Percentiles rank a stretch among this genome's conserved stretches.
These are phyloP conservation scores for Leccinum subtestaceum DNA, from an alignment of 768 basidiomycete genomes.

Conservation along the genomic window DNA sequence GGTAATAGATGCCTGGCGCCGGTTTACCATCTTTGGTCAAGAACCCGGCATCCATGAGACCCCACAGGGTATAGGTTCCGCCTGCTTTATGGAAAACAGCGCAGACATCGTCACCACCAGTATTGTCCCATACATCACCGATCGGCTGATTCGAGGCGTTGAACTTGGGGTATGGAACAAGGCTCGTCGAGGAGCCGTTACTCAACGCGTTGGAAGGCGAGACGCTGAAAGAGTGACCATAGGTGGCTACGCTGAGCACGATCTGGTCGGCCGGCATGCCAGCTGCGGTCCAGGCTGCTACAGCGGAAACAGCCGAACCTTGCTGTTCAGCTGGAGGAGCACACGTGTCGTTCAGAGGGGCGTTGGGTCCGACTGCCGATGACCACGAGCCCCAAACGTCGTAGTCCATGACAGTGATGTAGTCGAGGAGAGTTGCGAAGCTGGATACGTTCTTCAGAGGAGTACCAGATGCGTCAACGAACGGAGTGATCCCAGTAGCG, in stretches of 20 bases:
- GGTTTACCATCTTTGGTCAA: conserved; percentile 32
- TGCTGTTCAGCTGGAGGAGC: conserved; percentile 51
- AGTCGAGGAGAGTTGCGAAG: conserved; percentile 70
- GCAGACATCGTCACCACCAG: conserved; percentile 50
- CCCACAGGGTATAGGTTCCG: conserved; percentile 60
- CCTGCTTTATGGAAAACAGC: conserved; percentile 45
- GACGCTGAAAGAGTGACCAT: conserved; percentile 71
- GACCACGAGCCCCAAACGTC: conserved; percentile 56
- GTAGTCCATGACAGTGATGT: conserved; percentile 64
- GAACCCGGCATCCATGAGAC: conserved; percentile 55
- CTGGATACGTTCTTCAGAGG: conserved; percentile 68
- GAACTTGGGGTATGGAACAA: conserved; percentile 52
- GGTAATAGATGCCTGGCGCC: conserved; percentile 47
- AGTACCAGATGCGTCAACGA: conserved; percentile 51
- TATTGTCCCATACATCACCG: conserved; percentile 59
- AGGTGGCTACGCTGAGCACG: conserved; percentile 77
- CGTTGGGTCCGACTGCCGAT: conserved; percentile 67
- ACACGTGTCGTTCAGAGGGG: conserved; percentile 79
- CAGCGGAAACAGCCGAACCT: conserved; percentile 74
- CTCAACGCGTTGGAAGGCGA: conserved; percentile 37
- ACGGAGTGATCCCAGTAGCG: conserved; percentile 66
- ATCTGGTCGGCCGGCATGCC: conserved; percentile 71
- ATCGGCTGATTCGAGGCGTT: conserved; percentile 39
- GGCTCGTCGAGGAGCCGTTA: conserved; percentile 30
- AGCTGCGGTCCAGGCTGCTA: conserved; percentile 70